A percentile compares a stretch with the other conserved stretches of the same genome.
Conservation (phyloP, 108 stramenopile species). For the Conticribra guillardii region DNA sequence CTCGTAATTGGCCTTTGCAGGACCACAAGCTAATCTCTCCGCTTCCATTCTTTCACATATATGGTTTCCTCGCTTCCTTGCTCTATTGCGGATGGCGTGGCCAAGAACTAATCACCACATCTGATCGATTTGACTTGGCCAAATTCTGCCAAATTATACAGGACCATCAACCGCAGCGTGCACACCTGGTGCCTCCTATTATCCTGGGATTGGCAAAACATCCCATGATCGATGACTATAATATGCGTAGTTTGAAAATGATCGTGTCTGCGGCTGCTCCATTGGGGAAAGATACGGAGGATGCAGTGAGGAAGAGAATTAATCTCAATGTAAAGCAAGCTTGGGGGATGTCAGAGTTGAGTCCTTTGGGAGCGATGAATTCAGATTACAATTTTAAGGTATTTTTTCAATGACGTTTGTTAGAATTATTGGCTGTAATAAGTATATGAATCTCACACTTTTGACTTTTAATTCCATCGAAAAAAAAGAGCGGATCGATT, state of each 20-base stretch:
- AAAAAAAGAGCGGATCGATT: constrained; percentile 64
- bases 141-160: constrained; percentile 76
- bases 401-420: neutral
- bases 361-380: constrained; percentile 73
- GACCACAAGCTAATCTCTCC: constrained; percentile 77
- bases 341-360: constrained; percentile 82
- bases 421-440: neutral
- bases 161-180: constrained; percentile 68
- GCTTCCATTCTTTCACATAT: constrained; percentile 95
- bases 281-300: constrained; percentile 72
- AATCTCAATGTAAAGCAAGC: constrained; percentile 73
- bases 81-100: constrained; percentile 76
- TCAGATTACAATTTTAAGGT: constrained; percentile 52
- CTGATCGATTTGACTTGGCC: constrained; percentile 81
- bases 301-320: constrained; percentile 67
- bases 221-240: constrained; percentile 82
- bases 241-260: constrained; percentile 66
- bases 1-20: constrained; percentile 3
- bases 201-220: constrained; percentile 77
- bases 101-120: constrained; percentile 72
- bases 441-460: too few species aligned
- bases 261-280: constrained; percentile 88
- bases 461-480: too few species aligned
- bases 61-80: constrained; percentile 71
- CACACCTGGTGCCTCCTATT: constrained; percentile 93